Evolutionary conservation across 164 flowering plant species (phyloP), one percentile per base, ranked within the genome.

Genomic region (Tinospora cordifolia): DNA sequence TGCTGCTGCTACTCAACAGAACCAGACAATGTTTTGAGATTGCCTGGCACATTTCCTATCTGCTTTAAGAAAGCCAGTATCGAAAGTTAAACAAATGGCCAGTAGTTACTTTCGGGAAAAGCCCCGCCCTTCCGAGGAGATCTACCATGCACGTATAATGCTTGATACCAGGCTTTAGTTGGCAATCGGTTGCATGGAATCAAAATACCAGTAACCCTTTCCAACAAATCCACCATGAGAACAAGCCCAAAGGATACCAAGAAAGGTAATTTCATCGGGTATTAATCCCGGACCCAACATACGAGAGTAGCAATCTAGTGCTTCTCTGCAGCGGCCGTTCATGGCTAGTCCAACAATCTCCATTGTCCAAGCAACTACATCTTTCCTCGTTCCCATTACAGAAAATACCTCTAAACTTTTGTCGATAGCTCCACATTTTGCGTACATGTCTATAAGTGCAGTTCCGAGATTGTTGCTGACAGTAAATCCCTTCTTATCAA

Each of bases 361-460:
- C 8, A 72, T 58, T 8, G 72, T 74, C 72, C 76, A 74, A 21
- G 76, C 27, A 15, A 63, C 49, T 38, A 74, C 76, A 63, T 69
- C 65, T 51, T 54, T 74, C 63, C 38, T 47, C 12, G 26, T 54
- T 49, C 25, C 63, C 63, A 74, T 65, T 12, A 17, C 15, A 25
- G n/a, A 34, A 46, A 74, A 74, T 19, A 74, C 69, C 47, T 69
- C 62, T 2, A 74, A 51, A 34, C 68, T 69, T 34, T 8, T 74
- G 3, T 57, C 69, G 39, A 69, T 69, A 54, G 49, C 39, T 38
- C 86, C 86, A 59, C 83, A 81, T 72, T 83, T 83, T 10, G 79
- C 75, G 41, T 84, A 84, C 86, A 84, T 83, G 68, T 81, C 84
- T 34, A 83, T 74, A 1, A 79, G 72, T 3, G 86, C 81, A 30